A percentile compares a stretch with the other conserved stretches of the same genome.
phyloP scores from a whole-genome alignment of 345 rosid genomes.

The Cardamine resedifolia region DNA sequence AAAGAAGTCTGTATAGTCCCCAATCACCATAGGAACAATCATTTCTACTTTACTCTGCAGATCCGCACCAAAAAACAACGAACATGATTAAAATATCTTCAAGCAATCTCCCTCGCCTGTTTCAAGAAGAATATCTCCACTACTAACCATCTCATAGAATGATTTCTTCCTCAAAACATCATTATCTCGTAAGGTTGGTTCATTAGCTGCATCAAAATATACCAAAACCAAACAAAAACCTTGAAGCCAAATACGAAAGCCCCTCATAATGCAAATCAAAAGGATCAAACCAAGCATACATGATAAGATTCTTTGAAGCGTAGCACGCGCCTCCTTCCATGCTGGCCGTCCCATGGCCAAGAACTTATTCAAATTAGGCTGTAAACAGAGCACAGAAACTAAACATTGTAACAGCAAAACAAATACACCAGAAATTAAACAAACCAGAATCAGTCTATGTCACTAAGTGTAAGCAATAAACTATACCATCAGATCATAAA shows the following conservation, averaged over 20 bases:
- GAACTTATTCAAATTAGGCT: slow-evolving; percentile 79
- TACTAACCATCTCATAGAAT: slow-evolving; percentile 65
- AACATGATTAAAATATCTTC: background rate
- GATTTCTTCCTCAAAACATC: slow-evolving; percentile 58
- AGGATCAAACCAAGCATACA: slow-evolving; percentile 46
- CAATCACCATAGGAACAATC: slow-evolving; percentile 83
- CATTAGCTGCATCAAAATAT: slow-evolving; percentile 57
- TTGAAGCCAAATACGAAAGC: background rate
- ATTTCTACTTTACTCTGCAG: slow-evolving; percentile 71
- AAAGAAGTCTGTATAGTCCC: slow-evolving; percentile 96
- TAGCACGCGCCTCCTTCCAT: slow-evolving; percentile 94
- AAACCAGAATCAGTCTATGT: background rate
- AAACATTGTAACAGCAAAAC: slow-evolving; percentile 15
- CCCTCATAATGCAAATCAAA: background rate
- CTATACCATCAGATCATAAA: slow-evolving; percentile 8
- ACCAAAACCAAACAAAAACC: slow-evolving; percentile 30
- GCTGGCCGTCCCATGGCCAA: slow-evolving; percentile 89
- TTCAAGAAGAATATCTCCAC: background rate
- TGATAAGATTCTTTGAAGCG: slow-evolving; percentile 76
- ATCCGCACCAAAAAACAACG: slow-evolving; percentile 15
- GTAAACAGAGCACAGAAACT: slow-evolving; percentile 39
- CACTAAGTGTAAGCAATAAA: background rate
- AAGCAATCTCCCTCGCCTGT: background rate
- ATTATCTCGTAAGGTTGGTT: slow-evolving; percentile 71
- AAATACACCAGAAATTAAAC: background rate